phyloP scores from a whole-genome alignment of 192 early-diverging fungal species.

The Entomortierella chlamydospora region DNA sequence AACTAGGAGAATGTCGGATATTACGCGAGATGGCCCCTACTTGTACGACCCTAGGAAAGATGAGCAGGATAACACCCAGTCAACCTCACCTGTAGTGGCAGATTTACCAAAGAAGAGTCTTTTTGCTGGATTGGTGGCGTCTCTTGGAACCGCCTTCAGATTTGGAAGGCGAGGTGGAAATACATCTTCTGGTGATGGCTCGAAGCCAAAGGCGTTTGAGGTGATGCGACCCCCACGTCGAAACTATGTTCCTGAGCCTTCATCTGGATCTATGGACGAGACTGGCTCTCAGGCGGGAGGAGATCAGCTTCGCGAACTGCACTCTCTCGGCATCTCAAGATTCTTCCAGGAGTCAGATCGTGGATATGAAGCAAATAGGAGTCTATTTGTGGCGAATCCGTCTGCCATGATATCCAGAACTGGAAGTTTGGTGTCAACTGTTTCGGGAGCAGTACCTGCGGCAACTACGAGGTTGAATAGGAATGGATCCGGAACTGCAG shows the following conservation, averaged over 20 bases:
- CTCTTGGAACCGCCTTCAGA: constrained; percentile 14
- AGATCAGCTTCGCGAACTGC: constrained; percentile 36
- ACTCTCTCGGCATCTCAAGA: constrained; percentile 25
- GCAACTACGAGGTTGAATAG: constrained; percentile 11
- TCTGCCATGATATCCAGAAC: constrained; percentile 46
- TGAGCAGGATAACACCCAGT: not conserved
- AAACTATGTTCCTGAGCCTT: constrained; percentile 7
- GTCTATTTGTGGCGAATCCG: constrained; percentile 48
- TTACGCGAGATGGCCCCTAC: constrained; percentile 48
- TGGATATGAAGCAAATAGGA: constrained; percentile 41
- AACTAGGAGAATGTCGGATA: constrained; percentile 49
- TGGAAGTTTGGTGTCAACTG: constrained; percentile 40
- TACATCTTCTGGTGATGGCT: constrained; percentile 11
- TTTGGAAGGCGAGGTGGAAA: constrained; percentile 6
- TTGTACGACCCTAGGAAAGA: constrained; percentile 21
- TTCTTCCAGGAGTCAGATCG: constrained; percentile 46
- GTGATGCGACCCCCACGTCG: constrained; percentile 41
- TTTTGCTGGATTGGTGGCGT: constrained; percentile 23
- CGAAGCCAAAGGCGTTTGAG: constrained; percentile 51
- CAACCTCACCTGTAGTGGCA: not conserved
- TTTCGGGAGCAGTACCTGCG: constrained; percentile 17
- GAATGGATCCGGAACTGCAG: constrained; percentile 26
- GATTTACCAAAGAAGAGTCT: constrained; percentile 6
- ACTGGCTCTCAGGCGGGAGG: constrained; percentile 42
- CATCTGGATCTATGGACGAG: constrained; percentile 15